phyloP scores from a whole-genome alignment of 441 rosid genomes.

The Euphorbia celastroides region DNA sequence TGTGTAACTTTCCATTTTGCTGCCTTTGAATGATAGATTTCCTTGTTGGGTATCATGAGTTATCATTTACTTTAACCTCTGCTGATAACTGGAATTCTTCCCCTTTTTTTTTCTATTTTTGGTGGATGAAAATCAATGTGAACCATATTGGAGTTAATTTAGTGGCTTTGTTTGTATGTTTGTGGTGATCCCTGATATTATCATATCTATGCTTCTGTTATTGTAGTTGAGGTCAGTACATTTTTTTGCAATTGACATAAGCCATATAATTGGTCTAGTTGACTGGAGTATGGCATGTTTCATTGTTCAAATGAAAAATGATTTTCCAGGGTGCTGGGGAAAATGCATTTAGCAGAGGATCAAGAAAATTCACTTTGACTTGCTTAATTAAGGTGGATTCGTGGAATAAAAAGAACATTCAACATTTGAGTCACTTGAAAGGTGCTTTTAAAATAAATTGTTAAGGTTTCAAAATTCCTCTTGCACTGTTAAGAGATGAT shows the following conservation, averaged over 20 bases:
- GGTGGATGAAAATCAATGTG: not conserved
- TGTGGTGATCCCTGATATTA: not conserved
- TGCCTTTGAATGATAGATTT: not conserved
- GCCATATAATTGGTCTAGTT: not conserved
- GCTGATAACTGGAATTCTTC: not conserved
- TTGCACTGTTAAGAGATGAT: constrained; percentile 1
- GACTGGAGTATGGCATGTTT: not conserved
- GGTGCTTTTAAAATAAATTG: not conserved
- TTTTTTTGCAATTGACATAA: not conserved
- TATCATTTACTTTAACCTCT: not conserved
- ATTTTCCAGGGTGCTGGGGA: not conserved
- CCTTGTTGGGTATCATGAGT: not conserved
- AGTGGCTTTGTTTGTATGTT: not conserved
- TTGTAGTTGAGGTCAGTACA: not conserved
- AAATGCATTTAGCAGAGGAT: not conserved
- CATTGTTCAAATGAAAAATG: not conserved
- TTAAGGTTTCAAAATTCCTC: not conserved
- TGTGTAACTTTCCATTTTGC: constrained; percentile 1
- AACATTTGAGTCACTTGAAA: not conserved
- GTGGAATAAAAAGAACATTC: not conserved
- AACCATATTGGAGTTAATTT: constrained; percentile 1
- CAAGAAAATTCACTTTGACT: not conserved
- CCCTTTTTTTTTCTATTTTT: not conserved
- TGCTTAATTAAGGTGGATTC: not conserved
- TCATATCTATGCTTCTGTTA: not conserved